These are phyloP conservation scores for Senna siamea DNA, from an alignment of 306 rosid species.

Conservation along the genomic window DNA sequence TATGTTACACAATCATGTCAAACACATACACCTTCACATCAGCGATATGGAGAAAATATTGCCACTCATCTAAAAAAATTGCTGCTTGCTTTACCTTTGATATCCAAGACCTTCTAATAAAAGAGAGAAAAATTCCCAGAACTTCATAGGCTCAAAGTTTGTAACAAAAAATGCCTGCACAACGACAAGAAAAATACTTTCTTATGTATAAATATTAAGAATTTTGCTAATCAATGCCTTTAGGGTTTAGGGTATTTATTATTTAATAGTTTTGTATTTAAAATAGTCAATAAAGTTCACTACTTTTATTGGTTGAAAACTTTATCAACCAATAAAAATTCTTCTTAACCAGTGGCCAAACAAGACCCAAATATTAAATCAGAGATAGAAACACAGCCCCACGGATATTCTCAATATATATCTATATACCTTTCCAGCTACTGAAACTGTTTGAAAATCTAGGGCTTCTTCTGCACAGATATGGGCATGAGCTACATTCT, in stretches of 20 bases:
- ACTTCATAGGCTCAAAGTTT: conserved; percentile 72
- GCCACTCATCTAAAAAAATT: conserved; percentile 29
- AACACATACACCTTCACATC: conserved; percentile 26
- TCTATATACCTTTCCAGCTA: conserved; percentile 79
- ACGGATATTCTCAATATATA: conserved; percentile 10
- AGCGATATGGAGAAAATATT: conserved; percentile 25
- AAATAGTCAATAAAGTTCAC: too few species aligned
- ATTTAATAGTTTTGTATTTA: too few species aligned
- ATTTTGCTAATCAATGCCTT: too few species aligned
- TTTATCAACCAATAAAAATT: too few species aligned
- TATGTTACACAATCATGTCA: conserved; percentile 29
- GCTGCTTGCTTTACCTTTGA: conserved; percentile 63
- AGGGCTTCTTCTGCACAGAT: conserved; percentile 87
- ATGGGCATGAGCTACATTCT: conserved; percentile 87
- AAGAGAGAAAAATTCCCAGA: conserved; percentile 69
- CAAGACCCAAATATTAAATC: conserved; percentile 11
- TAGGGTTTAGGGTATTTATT: too few species aligned
- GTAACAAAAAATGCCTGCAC: conserved; percentile 90
- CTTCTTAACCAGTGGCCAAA: too few species aligned
- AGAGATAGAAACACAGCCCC: conserved; percentile 26
- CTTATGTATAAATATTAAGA: conserved; percentile 18
- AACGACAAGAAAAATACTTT: conserved; percentile 29
- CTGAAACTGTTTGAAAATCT: conserved; percentile 62
- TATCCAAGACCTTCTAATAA: conserved; percentile 74
- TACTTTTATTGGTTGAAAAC: too few species aligned